Evolutionary conservation across 805 yeast genomes (phyloP).

Genomic region (Ogataea naganishii): DNA sequence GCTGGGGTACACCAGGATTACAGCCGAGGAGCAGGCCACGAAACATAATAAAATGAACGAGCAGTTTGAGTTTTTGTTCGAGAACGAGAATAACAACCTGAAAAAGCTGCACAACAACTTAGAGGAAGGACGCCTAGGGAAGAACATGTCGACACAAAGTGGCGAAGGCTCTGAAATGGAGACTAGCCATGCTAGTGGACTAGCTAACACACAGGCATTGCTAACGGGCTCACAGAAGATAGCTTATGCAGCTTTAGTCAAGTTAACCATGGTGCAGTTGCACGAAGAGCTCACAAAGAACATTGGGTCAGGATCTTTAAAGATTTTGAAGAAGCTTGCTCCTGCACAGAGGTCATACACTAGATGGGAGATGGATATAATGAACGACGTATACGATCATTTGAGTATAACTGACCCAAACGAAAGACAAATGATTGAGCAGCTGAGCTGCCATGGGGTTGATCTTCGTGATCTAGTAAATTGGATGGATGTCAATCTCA

Average conservation of each 20-base stretch:
- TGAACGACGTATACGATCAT: conserved; percentile 69
- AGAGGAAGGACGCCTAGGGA: conserved; percentile 29
- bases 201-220: conserved; percentile 73
- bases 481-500: conserved; percentile 32
- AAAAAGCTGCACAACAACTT: conserved; percentile 22
- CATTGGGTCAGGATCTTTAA: conserved; percentile 42
- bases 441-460: conserved; percentile 76
- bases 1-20: conserved; percentile 81
- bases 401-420: conserved; percentile 58
- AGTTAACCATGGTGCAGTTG: conserved; percentile 68
- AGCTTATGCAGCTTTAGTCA: conserved; percentile 84
- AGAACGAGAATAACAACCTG: conserved; percentile 22
- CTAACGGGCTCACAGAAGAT: conserved; percentile 77
- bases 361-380: conserved; percentile 72
- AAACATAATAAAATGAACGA: conserved; percentile 46
- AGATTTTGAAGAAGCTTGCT: conserved; percentile 52
- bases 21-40: conserved; percentile 78
- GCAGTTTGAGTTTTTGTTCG: conserved; percentile 45
- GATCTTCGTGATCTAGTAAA: conserved; percentile 64
- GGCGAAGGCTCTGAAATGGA: conserved; percentile 24
- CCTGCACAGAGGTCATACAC: conserved; percentile 70
- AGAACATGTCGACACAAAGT: conserved; percentile 11
- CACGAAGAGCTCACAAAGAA: conserved; percentile 67
- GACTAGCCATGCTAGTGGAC: conserved; percentile 49
- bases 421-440: conserved; percentile 83